A percentile compares a stretch with the other conserved stretches of the same genome.
Conservation (phyloP, 2,329 filamentous ascomycete genomes). For the Colletotrichum spinosum region DNA sequence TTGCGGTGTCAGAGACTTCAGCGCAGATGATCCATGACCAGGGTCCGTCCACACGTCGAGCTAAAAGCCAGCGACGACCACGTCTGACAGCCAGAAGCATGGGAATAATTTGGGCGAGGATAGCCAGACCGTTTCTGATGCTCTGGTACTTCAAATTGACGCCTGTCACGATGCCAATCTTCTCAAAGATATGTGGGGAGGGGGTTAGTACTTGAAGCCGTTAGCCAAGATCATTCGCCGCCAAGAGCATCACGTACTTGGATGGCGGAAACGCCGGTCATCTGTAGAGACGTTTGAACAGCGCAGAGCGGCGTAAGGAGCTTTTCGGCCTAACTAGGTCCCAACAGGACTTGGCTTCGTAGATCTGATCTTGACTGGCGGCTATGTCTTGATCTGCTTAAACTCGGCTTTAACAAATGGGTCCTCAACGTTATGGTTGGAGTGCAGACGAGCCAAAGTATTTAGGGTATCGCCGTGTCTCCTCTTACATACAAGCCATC, state of each 20-base stretch:
- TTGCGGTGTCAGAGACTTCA: constrained; percentile 83
- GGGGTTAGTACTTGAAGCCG: constrained; percentile 63
- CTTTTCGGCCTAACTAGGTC: constrained; percentile 73
- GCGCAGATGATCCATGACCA: constrained; percentile 71
- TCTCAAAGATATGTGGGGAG: constrained; percentile 72
- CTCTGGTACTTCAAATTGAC: constrained; percentile 80
- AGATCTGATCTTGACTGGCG: constrained; percentile 74
- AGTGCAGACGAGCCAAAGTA: constrained; percentile 76
- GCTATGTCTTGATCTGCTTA: constrained; percentile 72
- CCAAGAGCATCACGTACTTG: constrained; percentile 68
- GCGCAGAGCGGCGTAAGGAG: constrained; percentile 74
- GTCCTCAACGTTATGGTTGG: constrained; percentile 73
- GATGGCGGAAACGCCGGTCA: constrained; percentile 78
- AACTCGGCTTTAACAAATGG: constrained; percentile 60
- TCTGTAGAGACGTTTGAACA: constrained; percentile 78
- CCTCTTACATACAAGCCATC: constrained; percentile 81
- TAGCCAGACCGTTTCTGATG: constrained; percentile 77
- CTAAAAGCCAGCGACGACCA: constrained; percentile 81
- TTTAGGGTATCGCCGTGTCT: constrained; percentile 71
- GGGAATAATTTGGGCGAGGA: constrained; percentile 75
- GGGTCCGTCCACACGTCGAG: constrained; percentile 68
- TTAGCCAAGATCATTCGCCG: not conserved
- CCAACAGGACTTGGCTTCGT: constrained; percentile 75
- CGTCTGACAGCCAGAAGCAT: constrained; percentile 76
- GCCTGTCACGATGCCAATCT: constrained; percentile 74